Base-by-base conservation (phyloP, 257 asterid species). In the Paulownia fortunei region DNA sequence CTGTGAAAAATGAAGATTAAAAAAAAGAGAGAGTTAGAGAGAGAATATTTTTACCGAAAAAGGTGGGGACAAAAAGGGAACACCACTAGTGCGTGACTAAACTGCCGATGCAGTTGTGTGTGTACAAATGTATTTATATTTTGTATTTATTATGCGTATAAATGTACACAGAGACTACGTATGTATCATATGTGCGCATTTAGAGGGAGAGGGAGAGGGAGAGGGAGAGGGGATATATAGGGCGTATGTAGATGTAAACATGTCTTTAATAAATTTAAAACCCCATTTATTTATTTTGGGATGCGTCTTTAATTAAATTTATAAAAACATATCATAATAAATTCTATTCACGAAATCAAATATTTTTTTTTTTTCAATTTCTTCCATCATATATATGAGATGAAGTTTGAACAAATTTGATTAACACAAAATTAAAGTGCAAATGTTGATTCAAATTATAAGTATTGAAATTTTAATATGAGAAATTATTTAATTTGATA, bases 41-140 rank as follows among this genome's bases (percentile, higher is more conserved):
- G 73, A 21, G 24, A 51, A 30, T 32, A 30, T n/a, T 59, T 69
- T 61, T 80, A 78, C 77, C 77, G 62, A 64, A 39, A 77, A 84
- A 62, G 52, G 81, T n/a, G 69, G 76, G 79, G 78, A 66, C 81
- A 81, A 44, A 65, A 63, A 39, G 77, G 52, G 83, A 47, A 44
- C 85, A 70, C 83, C 79, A 70, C 81, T 63, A 64, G 77, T 75
- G 82, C 82, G 84, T 76, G 82, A 80, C 80, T 76, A 51, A 71
- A 80, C 74, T 64, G 78, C 77, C 81, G 47, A 36, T 52, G 59
- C 55, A 73, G 74, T 59, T 72, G 71, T 47, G 44, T 66, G 44
- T 34, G 30, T 8, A 49, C 47, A 46, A 47, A 47, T 36, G 5
- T 72, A 39, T 47, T 69, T 46, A 70, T 70, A 46, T 65, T 27